phyloP scores from a whole-genome alignment of 306 rosid genomes.

The Acacia confusa region DNA sequence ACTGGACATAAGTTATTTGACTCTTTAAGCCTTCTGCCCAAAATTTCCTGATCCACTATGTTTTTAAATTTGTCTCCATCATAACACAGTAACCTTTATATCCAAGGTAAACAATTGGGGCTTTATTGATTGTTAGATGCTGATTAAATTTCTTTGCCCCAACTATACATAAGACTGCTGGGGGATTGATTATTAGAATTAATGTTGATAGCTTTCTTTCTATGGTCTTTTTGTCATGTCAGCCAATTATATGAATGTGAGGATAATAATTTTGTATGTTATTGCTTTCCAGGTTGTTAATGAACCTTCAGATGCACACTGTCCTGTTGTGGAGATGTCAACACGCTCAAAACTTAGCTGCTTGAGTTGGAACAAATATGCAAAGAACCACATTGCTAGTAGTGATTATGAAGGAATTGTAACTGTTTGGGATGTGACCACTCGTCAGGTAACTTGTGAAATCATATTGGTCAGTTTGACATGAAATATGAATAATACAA shows the following conservation, averaged over 20 bases:
- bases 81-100: neutral
- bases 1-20: neutral
- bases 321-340: conserved; percentile 94
- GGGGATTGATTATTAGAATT: conserved; percentile 10
- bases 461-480: conserved; percentile 23
- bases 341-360: conserved; percentile 98
- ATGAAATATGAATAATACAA: conserved; percentile 17
- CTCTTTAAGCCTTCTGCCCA: neutral
- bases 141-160: neutral
- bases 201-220: neutral
- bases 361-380: conserved; percentile 94
- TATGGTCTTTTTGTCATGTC: conserved; percentile 19
- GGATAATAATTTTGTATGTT: conserved; percentile 23
- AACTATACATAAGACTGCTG: neutral
- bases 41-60: neutral
- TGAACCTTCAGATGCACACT: conserved; percentile 83
- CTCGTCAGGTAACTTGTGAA: conserved; percentile 71
- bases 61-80: conserved; percentile 8
- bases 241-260: neutral
- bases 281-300: conserved; percentile 74
- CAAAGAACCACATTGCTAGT: conserved; percentile 94
- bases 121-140: neutral
- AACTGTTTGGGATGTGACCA: conserved; percentile 94
- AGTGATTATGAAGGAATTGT: conserved; percentile 98
- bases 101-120: neutral